Base-by-base conservation (phyloP, 169 alveolate species). In the Plasmodium fragile region DNA sequence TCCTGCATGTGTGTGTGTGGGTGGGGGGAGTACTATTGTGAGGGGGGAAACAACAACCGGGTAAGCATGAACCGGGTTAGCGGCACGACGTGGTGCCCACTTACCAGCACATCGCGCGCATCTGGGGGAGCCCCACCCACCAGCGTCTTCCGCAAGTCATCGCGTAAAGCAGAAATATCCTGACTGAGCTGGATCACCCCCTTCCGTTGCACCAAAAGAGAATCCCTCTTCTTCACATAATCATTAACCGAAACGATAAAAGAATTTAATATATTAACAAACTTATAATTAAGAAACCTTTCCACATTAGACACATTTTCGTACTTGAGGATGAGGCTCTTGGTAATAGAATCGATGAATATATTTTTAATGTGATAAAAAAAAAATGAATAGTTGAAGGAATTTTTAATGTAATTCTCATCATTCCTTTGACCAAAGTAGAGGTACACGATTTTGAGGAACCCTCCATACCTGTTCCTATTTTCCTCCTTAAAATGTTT, bases 261-360 rank as follows among this genome's bases (percentile, higher is more conserved):
- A 13, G 5, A 8, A 13, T 85, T 73, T 18, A 85, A 7, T 0
- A 85, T 73, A 4, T 18, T 3, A 18, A 85, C 65, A 7, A 85
- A 85, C 69, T 11, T 72, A 28, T 73, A 85, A 3, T 85, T 85
- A 4, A 85, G 41, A 45, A 52, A 85, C 34, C 79, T 85, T 4
- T 85, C 71, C 4, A 85, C 93, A 75, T 85, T 85, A 0, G 93
- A 72, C 0, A 85, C 80, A n/a, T 85, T 85, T 53, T 85, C 93
- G 43, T 85, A 85, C 69, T 85, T 85, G 5, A 77, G 80, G 30
- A 85, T 75, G 45, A 85, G 30, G 13, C 52, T 85, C 69, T 72
- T 85, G 6, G 32, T 85, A 52, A 85, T 43, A 49, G 6, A 0
- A 6, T 72, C 32, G 39, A 52, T 22, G 16, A 32, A 53, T 4